Evolutionary conservation across 2,329 filamentous ascomycete genomes (phyloP).

Genomic region (Ceratocystis eucalypticola): DNA sequence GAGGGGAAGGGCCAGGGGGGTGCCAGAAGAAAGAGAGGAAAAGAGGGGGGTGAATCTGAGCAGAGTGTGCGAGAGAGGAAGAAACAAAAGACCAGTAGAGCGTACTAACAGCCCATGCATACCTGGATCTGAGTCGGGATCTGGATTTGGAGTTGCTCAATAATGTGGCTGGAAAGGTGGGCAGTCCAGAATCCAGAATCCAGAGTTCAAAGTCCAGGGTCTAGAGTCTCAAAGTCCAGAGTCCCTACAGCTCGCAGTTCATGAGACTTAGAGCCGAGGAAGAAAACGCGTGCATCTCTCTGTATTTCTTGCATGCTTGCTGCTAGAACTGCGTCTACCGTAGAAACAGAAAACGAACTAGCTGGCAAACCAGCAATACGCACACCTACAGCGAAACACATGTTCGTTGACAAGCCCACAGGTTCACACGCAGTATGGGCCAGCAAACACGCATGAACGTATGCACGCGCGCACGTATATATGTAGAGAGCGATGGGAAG

Average conservation of each 20-base stretch:
- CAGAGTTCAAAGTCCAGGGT: not conserved
- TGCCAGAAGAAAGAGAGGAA: not conserved
- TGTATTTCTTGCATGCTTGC: not conserved
- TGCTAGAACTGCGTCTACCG: not conserved
- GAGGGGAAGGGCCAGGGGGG: not conserved
- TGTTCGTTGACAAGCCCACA: not conserved
- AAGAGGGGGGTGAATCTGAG: not conserved
- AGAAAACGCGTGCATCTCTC: not conserved
- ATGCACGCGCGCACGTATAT: not conserved
- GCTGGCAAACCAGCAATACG: not conserved
- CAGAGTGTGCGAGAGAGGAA: not conserved
- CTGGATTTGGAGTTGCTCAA: not conserved
- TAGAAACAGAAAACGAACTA: not conserved
- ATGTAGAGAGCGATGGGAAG: not conserved
- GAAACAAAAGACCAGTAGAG: not conserved
- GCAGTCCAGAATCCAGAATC: not conserved
- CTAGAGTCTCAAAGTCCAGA: not conserved
- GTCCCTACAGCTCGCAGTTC: not conserved
- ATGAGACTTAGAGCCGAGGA: not conserved
- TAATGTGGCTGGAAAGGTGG: not conserved
- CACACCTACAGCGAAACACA: not conserved
- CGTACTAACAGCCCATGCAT: not conserved
- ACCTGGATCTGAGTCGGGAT: no score
- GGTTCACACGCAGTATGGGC: not conserved
- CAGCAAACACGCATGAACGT: conserved; percentile 1